Conservation (phyloP, 2,329 filamentous ascomycete genomes). For the Leptographium procerum region DNA sequence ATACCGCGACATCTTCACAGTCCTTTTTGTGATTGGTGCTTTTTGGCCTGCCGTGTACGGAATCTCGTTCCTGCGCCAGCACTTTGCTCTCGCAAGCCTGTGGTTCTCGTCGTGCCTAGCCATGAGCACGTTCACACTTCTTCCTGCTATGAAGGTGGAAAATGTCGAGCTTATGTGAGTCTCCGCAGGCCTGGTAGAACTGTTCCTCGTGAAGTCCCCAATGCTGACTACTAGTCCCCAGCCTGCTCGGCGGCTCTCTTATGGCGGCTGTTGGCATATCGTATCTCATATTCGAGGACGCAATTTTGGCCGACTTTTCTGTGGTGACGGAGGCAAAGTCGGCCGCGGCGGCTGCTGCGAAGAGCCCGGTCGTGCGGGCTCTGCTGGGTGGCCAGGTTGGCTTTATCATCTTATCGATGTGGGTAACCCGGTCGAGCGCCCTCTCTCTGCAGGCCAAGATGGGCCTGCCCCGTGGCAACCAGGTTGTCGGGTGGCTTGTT, state of each 20-base stretch:
- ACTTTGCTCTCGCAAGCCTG: slow-evolving; percentile 50
- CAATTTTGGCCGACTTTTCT: slow-evolving; percentile 34
- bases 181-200: not conserved
- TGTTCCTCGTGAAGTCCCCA: not conserved
- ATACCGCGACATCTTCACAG: slow-evolving; percentile 74
- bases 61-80: slow-evolving; percentile 54
- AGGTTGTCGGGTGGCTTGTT: slow-evolving; percentile 74
- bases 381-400: slow-evolving; percentile 65
- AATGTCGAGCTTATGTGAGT: slow-evolving; percentile 61
- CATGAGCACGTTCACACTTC: slow-evolving; percentile 85
- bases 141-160: slow-evolving; percentile 80
- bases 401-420: slow-evolving; percentile 66
- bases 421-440: slow-evolving; percentile 81
- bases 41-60: slow-evolving; percentile 74
- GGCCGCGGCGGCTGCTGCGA: slow-evolving; percentile 11
- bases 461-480: slow-evolving; percentile 78
- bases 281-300: slow-evolving; percentile 73
- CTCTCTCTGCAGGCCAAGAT: slow-evolving; percentile 72
- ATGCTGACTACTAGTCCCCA: slow-evolving; percentile 20
- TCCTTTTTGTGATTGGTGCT: slow-evolving; percentile 63
- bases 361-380: slow-evolving; percentile 39
- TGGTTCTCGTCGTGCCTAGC: slow-evolving; percentile 69
- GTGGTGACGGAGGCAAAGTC: slow-evolving; percentile 14
- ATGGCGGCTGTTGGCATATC: slow-evolving; percentile 68
- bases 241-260: slow-evolving; percentile 60